Conservation (phyloP, 2,329 filamentous ascomycete species). For the Hirsutella thompsonii region DNA sequence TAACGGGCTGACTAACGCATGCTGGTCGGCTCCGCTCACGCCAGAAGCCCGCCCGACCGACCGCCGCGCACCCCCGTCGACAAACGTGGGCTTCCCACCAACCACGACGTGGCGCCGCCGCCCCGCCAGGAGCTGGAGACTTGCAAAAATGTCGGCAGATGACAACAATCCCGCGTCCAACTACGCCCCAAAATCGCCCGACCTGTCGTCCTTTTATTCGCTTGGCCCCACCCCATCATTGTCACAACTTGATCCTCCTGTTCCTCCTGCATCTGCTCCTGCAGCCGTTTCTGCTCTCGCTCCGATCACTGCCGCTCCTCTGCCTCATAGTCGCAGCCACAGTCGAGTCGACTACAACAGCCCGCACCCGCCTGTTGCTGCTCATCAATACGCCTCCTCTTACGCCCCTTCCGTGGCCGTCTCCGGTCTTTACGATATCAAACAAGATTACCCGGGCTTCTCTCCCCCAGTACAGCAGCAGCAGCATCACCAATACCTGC, state of each 20-base stretch:
- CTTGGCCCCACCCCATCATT: conserved; percentile 15
- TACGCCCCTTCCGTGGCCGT: neutral
- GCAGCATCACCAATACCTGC: conserved; percentile 10
- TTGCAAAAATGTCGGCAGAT: conserved; percentile 31
- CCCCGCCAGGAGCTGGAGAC: neutral
- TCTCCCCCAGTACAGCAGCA: conserved; percentile 9
- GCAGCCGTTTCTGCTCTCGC: too few relatives aligned
- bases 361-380: conserved; percentile 14
- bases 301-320: too few relatives aligned
- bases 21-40: too few relatives aligned
- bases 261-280: neutral
- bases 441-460: conserved; percentile 11
- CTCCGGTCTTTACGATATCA: conserved; percentile 12
- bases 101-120: conserved; percentile 1
- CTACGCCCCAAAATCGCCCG: conserved; percentile 46
- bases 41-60: neutral
- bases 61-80: too few relatives aligned
- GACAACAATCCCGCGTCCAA: conserved; percentile 23
- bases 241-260: conserved; percentile 6
- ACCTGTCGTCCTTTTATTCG: conserved; percentile 43
- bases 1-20: too few relatives aligned
- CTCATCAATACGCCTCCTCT: conserved; percentile 11
- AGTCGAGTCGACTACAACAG: conserved; percentile 17
- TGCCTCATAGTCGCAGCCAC: conserved; percentile 4
- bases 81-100: too few relatives aligned